These are phyloP conservation scores for Codiaeum variegatum DNA, from an alignment of 441 rosid species.

Conservation along the genomic window DNA sequence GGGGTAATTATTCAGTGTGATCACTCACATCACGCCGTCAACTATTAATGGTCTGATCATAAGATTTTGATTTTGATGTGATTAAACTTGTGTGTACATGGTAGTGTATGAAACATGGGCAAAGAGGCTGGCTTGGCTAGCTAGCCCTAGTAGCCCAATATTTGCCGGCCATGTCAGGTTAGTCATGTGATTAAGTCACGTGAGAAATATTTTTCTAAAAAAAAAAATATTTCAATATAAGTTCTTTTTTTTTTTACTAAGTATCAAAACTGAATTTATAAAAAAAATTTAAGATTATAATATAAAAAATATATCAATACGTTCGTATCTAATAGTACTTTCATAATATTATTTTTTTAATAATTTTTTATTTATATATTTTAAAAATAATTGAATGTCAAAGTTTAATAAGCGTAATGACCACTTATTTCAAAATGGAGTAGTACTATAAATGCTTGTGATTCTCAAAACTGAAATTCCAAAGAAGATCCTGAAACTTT, in stretches of 20 bases:
- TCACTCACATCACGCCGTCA: background rate
- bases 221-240: too few relatives aligned
- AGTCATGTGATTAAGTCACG: constrained; percentile 19
- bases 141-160: background rate
- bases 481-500: background rate
- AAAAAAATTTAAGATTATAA: too few relatives aligned
- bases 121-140: too few relatives aligned
- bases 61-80: background rate
- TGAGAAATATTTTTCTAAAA: background rate
- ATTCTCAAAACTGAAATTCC: background rate
- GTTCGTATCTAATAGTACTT: too few relatives aligned
- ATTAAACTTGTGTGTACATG: background rate
- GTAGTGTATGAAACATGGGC: background rate
- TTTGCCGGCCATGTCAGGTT: constrained; percentile 29
- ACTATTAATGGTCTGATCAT: background rate
- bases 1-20: background rate
- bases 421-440: too few relatives aligned
- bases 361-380: too few relatives aligned
- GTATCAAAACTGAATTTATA: too few relatives aligned
- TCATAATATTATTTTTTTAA: too few relatives aligned
- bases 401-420: too few relatives aligned
- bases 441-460: background rate
- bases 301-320: too few relatives aligned
- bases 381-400: too few relatives aligned
- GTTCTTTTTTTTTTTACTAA: too few relatives aligned